A percentile compares a stretch with the other conserved stretches of the same genome.
These are phyloP conservation scores for Colletotrichum sp. DNA, from an alignment of 2,329 filamentous ascomycete genomes.

Conservation along the genomic window DNA sequence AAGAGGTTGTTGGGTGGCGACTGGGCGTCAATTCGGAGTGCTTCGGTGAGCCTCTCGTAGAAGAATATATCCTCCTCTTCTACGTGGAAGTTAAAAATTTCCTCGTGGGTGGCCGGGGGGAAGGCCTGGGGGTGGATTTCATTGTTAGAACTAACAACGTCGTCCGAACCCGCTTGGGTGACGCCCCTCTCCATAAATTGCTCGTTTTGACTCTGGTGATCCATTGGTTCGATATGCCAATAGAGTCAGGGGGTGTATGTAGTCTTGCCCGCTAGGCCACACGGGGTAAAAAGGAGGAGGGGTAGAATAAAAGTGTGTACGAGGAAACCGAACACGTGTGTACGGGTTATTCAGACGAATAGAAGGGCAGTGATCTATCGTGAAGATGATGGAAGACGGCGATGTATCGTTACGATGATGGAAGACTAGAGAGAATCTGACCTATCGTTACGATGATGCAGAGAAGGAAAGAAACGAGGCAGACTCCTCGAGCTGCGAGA, in stretches of 20 bases:
- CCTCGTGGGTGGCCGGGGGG: background rate
- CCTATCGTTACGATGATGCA: background rate
- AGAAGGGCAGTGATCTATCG: background rate
- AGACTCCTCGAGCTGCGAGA: too few relatives aligned
- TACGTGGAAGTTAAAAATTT: background rate
- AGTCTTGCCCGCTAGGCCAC: background rate
- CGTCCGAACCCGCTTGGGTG: background rate
- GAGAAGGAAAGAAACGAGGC: too few relatives aligned
- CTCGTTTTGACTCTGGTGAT: background rate
- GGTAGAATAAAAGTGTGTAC: fast-evolving
- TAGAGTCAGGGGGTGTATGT: background rate
- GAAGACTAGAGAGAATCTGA: background rate
- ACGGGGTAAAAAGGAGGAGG: too few relatives aligned
- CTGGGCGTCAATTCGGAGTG: too few relatives aligned
- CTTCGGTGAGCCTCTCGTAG: background rate
- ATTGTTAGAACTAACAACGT: background rate
- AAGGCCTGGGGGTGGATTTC: background rate
- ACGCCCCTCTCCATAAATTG: background rate
- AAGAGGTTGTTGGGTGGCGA: background rate
- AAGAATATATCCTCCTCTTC: too few relatives aligned
- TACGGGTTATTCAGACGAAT: background rate
- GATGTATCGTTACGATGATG: background rate
- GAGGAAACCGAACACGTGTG: background rate
- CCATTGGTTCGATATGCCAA: background rate
- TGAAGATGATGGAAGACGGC: background rate